Evolutionary conservation across 2,329 filamentous ascomycete species (phyloP), one percentile per base, ranked within the genome.

Genomic region (Acrocalymma vagum): DNA sequence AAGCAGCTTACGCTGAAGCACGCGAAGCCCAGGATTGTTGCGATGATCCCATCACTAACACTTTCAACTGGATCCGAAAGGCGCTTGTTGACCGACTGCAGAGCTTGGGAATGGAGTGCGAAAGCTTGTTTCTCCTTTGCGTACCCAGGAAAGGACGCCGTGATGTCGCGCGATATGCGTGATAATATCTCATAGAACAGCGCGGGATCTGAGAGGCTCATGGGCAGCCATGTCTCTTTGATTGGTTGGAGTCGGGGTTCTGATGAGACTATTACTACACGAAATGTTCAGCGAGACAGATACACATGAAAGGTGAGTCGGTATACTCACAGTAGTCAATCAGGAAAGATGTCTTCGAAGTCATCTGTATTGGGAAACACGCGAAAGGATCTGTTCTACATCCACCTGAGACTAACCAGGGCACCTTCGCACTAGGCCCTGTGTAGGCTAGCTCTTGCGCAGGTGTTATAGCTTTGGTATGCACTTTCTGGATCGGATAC

Each of bases 1-100:
- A 44, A 44, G 33, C 28, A 38, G 40, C 40, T 44, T 44, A 44
- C 40, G 27, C 40, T 44, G 34, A 44, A 44, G 40, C 40, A 44
- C 28, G 40, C 40, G 29, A 44, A 44, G 16, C 33, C 40, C 33
- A 44, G 28, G 28, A 44, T 38, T 34, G 40, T 44, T 38, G 33
- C 34, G 33, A 44, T 44, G 28, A 44, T 33, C 13, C 40, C 40
- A 44, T 44, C 40, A 44, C 40, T 44, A 38, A 44, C 33, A 33
- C 40, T 33, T 38, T 38, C 34, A 32, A 44, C 40, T 38, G 40
- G 40, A 29, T 44, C 40, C 33, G 40, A 38, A 44, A 44, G 33
- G 27, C 40, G 33, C 17, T 44, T 27, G 33, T 44, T 38, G 27
- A 44, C 34, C 33, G 40, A 44, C 27, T 33, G 40, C 22, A 44